Evolutionary conservation across 768 basidiomycete genomes (phyloP), one percentile per base, ranked within the genome.

Genomic region (Mycena haematopus): DNA sequence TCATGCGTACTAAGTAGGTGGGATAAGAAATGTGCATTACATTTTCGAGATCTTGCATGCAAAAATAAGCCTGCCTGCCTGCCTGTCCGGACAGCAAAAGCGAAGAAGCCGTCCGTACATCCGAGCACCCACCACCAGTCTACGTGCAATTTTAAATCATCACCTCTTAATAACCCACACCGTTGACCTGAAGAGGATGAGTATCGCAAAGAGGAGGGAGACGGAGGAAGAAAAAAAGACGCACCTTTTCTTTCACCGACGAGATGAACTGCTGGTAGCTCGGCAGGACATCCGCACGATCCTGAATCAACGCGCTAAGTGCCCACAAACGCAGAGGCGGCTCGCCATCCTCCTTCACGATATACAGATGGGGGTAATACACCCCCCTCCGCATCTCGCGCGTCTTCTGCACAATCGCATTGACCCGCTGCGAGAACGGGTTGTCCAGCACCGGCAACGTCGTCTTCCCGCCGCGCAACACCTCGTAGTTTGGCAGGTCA

Each of bases 321-420:
- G 96, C 97, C 97, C 97, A 99, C 62, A 95, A 83, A 63, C 96
- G 83, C 71, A 99, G 80, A 47, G 95, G 90, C 7, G 95, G 92
- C 76, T 99, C 97, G 62, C 95, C 96, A 68, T 99, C 97, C 74
- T 98, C 95, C 78, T 99, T 99, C 71, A 99, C 95, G 55, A 98
- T 81, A 71, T 98, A 99, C 8, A 99, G 79, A 74, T 98, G 95
- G 9, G 94, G 94, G 72, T 91, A 90, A 74, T 98, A 99, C 6
- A 90, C 88, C 15, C 96, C 95, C 42, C 95, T 84, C 52, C 97
- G 90, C 83, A 94, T 86, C 77, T 99, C 97, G 19, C 97, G 86
- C 17, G 90, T 93, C 80, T 99, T 99, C 77, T 93, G 92, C 60
- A 99, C 79, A 70, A 99, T 86, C 1, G 94, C 93, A 70, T 95